These are phyloP conservation scores for Phlyctochytrium arcticum DNA, from an alignment of 192 early-diverging fungal species.

Conservation along the genomic window DNA sequence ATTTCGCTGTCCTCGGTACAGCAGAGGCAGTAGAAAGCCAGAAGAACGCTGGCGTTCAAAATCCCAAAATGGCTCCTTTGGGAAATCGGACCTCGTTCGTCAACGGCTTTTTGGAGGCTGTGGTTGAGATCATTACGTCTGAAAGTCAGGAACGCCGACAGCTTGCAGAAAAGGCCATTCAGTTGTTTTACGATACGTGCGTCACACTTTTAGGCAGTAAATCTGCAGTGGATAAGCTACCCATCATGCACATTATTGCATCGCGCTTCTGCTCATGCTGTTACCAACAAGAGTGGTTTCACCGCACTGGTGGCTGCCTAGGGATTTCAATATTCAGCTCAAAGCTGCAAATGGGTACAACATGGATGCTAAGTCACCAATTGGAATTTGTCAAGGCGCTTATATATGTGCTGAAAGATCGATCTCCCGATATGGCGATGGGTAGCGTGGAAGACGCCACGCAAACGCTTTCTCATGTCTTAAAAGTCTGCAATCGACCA, in stretches of 20 bases:
- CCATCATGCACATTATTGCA: slow-evolving; percentile 75
- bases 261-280: slow-evolving; percentile 86
- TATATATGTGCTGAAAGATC: slow-evolving; percentile 92
- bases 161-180: slow-evolving; percentile 64
- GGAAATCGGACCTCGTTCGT: slow-evolving; percentile 25
- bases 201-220: slow-evolving; percentile 53
- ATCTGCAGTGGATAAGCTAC: slow-evolving; percentile 57
- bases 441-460: slow-evolving; percentile 70
- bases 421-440: slow-evolving; percentile 70
- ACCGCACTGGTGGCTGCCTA: slow-evolving; percentile 83
- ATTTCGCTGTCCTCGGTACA: slow-evolving; percentile 73
- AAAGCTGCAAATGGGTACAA: slow-evolving; percentile 75
- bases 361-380: slow-evolving; percentile 93
- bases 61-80: background rate
- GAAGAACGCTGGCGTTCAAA: slow-evolving; percentile 27
- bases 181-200: slow-evolving; percentile 59
- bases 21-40: slow-evolving; percentile 59
- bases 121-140: slow-evolving; percentile 74
- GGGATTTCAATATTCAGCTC: slow-evolving; percentile 83
- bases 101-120: slow-evolving; percentile 69
- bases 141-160: slow-evolving; percentile 55
- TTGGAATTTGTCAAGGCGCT: slow-evolving; percentile 91
- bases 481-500: slow-evolving; percentile 57
- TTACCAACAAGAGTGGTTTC: slow-evolving; percentile 82
- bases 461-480: slow-evolving; percentile 65